A percentile compares a stretch with the other conserved stretches of the same genome.
Conservation (phyloP, 257 asterid genomes). For the Paulownia fortunei region DNA sequence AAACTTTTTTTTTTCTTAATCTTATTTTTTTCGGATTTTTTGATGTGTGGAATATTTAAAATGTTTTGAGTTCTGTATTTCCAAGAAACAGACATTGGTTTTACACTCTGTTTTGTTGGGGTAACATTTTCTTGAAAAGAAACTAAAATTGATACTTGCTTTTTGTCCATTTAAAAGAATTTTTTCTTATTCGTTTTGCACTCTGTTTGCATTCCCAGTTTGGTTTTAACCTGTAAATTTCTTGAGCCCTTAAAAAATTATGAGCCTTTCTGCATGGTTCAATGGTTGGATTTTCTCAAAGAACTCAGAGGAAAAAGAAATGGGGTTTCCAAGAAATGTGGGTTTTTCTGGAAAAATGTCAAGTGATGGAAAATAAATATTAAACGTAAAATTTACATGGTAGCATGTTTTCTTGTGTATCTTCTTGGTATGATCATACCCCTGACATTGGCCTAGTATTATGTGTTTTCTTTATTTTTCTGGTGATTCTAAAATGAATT, state of each 20-base stretch:
- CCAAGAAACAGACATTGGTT: not conserved
- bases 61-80: not conserved
- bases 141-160: not conserved
- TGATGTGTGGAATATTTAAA: not conserved
- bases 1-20: not conserved
- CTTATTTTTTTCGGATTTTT: not conserved
- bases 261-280: not conserved
- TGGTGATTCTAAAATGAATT: constrained; percentile 15
- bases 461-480: not conserved
- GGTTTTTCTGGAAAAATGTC: not conserved
- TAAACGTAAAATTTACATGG: not conserved
- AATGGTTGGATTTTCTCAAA: not conserved
- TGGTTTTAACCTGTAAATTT: not conserved
- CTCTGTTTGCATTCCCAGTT: not conserved
- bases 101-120: not conserved
- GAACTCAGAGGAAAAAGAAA: not conserved
- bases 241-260: constrained; percentile 6
- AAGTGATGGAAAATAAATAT: not conserved
- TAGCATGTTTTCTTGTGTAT: not conserved
- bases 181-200: not conserved
- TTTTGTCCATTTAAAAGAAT: not conserved
- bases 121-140: not conserved
- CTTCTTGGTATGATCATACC: not conserved
- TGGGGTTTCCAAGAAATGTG: not conserved
- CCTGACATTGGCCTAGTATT: not conserved